Percentiles rank a stretch among this genome's conserved stretches.
These are phyloP conservation scores for Hyaloscypha hepaticicola DNA, from an alignment of 495 filamentous ascomycete genomes.

Conservation along the genomic window DNA sequence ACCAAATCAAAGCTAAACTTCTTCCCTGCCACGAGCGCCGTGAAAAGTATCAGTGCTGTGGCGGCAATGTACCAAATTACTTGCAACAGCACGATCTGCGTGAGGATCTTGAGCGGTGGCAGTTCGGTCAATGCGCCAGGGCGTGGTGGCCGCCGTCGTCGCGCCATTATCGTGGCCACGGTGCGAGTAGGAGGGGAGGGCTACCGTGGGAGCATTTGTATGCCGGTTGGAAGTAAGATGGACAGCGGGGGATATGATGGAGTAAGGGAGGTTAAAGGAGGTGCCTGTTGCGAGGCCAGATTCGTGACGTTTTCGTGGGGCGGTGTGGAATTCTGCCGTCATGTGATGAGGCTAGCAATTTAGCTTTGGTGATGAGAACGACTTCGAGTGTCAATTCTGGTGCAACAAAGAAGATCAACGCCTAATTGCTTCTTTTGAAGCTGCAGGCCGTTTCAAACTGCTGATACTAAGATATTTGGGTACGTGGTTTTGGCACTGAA, in stretches of 20 bases:
- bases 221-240: not conserved
- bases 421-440: not conserved
- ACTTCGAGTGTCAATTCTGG: not conserved
- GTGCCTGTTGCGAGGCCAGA: not conserved
- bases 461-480: not conserved
- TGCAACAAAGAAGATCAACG: not conserved
- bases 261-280: not conserved
- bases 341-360: slow-evolving; percentile 5
- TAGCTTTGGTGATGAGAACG: not conserved
- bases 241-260: not conserved
- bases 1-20: slow-evolving; percentile 69
- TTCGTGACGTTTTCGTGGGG: not conserved
- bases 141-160: slow-evolving; percentile 73
- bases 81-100: slow-evolving; percentile 87
- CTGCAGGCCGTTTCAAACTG: too few relatives aligned
- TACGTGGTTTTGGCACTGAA: not conserved
- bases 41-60: slow-evolving; percentile 81
- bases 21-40: slow-evolving; percentile 75
- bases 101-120: slow-evolving; percentile 78
- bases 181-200: not conserved
- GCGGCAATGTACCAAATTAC: slow-evolving; percentile 75
- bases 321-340: slow-evolving; percentile 1
- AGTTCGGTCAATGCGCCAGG: slow-evolving; percentile 79
- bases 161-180: slow-evolving; percentile 37
- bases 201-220: slow-evolving; percentile 18